phyloP scores from a whole-genome alignment of 495 filamentous ascomycete species.

The Neurospora sp. region DNA sequence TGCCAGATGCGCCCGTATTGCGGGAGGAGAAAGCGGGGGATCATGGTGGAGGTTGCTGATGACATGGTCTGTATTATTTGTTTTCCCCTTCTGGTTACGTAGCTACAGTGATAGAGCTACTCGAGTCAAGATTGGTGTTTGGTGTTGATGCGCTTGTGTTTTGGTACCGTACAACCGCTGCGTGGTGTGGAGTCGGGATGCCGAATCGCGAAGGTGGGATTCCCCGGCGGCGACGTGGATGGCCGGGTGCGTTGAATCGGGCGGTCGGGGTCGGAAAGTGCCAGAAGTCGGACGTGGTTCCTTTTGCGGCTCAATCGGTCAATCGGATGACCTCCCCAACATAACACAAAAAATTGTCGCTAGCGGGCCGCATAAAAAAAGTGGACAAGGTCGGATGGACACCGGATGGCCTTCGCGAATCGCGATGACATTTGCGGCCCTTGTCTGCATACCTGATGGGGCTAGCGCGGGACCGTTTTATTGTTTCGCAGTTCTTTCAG shows the following conservation, averaged over 20 bases:
- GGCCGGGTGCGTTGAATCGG: not conserved
- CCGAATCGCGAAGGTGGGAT: not conserved
- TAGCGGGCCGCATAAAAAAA: conserved; percentile 2
- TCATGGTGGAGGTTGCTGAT: conserved; percentile 28
- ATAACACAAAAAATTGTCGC: conserved; percentile 5
- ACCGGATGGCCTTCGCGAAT: not conserved
- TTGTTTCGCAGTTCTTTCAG: not conserved
- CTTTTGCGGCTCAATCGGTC: conserved; percentile 12
- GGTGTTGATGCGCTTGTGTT: not conserved
- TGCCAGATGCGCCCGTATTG: conserved; percentile 39
- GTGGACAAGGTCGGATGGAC: not conserved
- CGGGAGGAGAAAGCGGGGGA: conserved; percentile 46
- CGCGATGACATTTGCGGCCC: not conserved
- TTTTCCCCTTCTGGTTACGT: not conserved
- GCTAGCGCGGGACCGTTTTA: not conserved
- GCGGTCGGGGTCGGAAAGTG: not conserved
- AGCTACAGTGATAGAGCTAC: not conserved
- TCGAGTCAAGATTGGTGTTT: not conserved
- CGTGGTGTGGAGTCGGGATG: not conserved
- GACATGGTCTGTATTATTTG: conserved; percentile 15
- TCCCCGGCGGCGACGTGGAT: not conserved
- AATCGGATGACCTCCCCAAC: not conserved
- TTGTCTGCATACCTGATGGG: not conserved
- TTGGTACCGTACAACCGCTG: no score
- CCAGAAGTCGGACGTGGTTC: not conserved